Conservation (phyloP, 768 basidiomycete species). For the Suillus clintonianus region DNA sequence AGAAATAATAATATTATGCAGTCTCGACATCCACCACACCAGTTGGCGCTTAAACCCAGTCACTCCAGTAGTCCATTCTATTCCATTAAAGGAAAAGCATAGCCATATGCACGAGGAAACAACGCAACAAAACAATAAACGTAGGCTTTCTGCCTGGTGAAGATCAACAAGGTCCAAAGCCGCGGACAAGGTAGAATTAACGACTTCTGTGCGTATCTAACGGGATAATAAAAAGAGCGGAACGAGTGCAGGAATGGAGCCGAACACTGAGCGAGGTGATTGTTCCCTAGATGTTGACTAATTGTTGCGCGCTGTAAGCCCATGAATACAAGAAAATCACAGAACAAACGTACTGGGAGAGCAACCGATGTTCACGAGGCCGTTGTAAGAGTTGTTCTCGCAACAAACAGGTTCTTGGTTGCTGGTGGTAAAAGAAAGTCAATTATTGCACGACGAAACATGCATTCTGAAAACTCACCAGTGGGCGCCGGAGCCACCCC, state of each 20-base stretch:
- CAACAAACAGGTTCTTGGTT: slow-evolving; percentile 42
- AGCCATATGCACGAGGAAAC: not conserved
- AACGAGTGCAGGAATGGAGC: not conserved
- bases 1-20: not conserved
- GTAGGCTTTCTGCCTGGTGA: slow-evolving; percentile 3
- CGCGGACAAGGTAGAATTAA: slow-evolving; percentile 18
- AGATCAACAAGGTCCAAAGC: not conserved
- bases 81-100: too few relatives aligned
- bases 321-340: not conserved
- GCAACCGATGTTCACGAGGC: slow-evolving; percentile 43
- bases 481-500: slow-evolving; percentile 12
- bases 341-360: slow-evolving; percentile 31
- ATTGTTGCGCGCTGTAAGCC: not conserved
- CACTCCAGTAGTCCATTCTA: not conserved
- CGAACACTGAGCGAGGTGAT: slow-evolving; percentile 9
- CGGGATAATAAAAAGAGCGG: slow-evolving; percentile 21
- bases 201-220: slow-evolving; percentile 4
- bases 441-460: not conserved
- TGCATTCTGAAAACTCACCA: slow-evolving; percentile 17
- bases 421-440: slow-evolving; percentile 23
- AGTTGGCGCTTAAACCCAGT: not conserved
- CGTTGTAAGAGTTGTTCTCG: slow-evolving; percentile 30
- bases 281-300: slow-evolving; percentile 17
- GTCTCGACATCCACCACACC: not conserved
- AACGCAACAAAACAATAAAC: slow-evolving; percentile 10